Conservation (phyloP, 1,284 basidiomycete genomes). For the Limonomyces culmigenus region DNA sequence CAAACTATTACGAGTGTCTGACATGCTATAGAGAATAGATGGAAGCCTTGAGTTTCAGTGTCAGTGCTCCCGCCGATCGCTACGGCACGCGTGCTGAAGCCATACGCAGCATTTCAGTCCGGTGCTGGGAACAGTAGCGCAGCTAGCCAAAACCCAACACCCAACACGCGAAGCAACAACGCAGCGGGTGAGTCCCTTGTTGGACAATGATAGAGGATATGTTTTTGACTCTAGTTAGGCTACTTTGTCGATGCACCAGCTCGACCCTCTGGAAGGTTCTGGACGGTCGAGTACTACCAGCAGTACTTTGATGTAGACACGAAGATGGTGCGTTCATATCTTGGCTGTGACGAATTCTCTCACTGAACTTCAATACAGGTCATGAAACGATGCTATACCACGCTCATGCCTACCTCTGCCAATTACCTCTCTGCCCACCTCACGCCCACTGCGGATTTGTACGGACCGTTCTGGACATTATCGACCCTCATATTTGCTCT, state of each 20-base stretch:
- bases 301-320: slow-evolving; percentile 73
- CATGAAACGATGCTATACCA: slow-evolving; percentile 52
- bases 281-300: slow-evolving; percentile 67
- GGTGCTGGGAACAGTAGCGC: background rate
- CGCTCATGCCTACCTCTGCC: slow-evolving; percentile 43
- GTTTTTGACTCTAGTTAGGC: slow-evolving; percentile 19
- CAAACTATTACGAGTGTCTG: background rate
- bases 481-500: slow-evolving; percentile 84
- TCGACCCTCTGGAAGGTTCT: slow-evolving; percentile 30
- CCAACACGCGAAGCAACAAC: slow-evolving; percentile 12
- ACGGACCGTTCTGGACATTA: slow-evolving; percentile 91
- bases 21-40: slow-evolving; percentile 26
- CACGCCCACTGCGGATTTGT: slow-evolving; percentile 53
- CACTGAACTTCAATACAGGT: slow-evolving; percentile 22
- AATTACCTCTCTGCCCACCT: slow-evolving; percentile 44
- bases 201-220: slow-evolving; percentile 16
- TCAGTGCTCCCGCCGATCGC: slow-evolving; percentile 11
- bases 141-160: background rate
- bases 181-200: background rate
- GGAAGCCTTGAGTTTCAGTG: slow-evolving; percentile 55
- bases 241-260: background rate
- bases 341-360: background rate
- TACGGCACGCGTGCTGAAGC: slow-evolving; percentile 1
- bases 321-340: slow-evolving; percentile 27
- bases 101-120: background rate